phyloP scores from a whole-genome alignment of 176 grass and related monocot species.

The Thinopyrum elongatum region DNA sequence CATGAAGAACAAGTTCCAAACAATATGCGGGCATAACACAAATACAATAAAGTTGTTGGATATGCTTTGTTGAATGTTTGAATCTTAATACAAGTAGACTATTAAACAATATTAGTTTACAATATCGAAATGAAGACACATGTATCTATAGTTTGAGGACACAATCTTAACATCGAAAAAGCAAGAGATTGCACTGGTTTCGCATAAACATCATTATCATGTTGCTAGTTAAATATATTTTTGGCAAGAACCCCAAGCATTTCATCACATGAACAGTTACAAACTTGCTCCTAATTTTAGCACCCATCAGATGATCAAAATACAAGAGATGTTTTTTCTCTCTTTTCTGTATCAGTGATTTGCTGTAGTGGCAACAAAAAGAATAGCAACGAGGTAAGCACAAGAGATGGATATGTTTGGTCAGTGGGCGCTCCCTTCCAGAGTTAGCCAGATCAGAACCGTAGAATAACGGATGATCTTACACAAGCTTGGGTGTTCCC shows the following conservation, averaged over 20 bases:
- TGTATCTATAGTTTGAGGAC: too few relatives aligned
- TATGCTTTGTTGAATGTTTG: too few relatives aligned
- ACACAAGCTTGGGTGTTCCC: not conserved
- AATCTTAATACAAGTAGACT: too few relatives aligned
- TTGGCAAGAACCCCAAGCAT: constrained; percentile 28
- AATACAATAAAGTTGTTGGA: too few relatives aligned
- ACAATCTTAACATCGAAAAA: not conserved
- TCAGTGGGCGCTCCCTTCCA: not conserved
- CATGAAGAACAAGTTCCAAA: too few relatives aligned
- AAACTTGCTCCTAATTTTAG: constrained; percentile 32
- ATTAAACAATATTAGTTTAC: too few relatives aligned
- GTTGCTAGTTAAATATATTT: constrained; percentile 28
- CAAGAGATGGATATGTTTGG: not conserved
- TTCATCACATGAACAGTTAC: constrained; percentile 28
- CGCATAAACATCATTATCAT: not conserved
- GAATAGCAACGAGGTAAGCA: not conserved
- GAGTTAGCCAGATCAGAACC: constrained; percentile 3
- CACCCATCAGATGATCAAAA: constrained; percentile 1
- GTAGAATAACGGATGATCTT: constrained; percentile 16
- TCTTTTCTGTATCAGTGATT: not conserved
- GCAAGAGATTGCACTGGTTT: not conserved
- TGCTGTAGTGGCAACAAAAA: not conserved
- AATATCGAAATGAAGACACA: too few relatives aligned
- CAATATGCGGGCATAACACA: too few relatives aligned
- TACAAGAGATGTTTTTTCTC: constrained; percentile 6